Conservation (phyloP, 2,329 filamentous ascomycete genomes). For the Elsinoe perseae region DNA sequence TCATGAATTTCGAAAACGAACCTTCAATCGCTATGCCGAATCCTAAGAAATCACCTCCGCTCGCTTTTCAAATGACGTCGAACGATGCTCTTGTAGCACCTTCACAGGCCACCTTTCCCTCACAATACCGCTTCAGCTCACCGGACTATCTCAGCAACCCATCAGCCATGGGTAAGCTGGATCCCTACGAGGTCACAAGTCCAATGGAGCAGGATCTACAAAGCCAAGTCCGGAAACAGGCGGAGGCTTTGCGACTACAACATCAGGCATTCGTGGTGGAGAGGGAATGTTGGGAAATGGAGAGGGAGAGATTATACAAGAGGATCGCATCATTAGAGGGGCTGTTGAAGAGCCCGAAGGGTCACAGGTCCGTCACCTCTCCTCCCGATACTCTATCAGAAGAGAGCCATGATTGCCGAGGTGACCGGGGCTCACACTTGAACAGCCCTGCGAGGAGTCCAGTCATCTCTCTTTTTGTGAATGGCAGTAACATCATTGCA, state of each 20-base stretch:
- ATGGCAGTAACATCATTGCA: constrained; percentile 10
- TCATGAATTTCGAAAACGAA: constrained; percentile 9
- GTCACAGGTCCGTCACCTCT: constrained; percentile 26
- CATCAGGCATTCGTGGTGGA: constrained; percentile 31
- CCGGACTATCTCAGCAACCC: constrained; percentile 16
- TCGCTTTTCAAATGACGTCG: constrained; percentile 30
- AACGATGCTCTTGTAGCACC: constrained; percentile 30
- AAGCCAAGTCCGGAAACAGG: constrained; percentile 30
- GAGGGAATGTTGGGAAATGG: constrained; percentile 29
- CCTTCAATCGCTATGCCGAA: constrained; percentile 9
- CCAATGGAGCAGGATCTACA: constrained; percentile 23
- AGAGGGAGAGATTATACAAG: constrained; percentile 27
- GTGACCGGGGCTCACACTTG: constrained; percentile 14
- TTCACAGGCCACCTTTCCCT: constrained; percentile 2
- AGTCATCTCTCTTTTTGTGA: constrained; percentile 24
- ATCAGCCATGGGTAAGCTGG: not conserved
- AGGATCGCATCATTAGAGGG: constrained; percentile 30
- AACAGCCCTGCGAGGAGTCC: constrained; percentile 31
- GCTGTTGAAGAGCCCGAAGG: constrained; percentile 28
- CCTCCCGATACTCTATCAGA: constrained; percentile 2
- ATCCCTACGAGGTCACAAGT: constrained; percentile 15
- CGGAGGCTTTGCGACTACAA: constrained; percentile 26
- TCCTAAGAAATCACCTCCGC: constrained; percentile 28
- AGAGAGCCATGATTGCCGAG: not conserved
- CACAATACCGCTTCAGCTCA: constrained; percentile 7